phyloP scores from a whole-genome alignment of 768 basidiomycete genomes.

The Russula vinacea region DNA sequence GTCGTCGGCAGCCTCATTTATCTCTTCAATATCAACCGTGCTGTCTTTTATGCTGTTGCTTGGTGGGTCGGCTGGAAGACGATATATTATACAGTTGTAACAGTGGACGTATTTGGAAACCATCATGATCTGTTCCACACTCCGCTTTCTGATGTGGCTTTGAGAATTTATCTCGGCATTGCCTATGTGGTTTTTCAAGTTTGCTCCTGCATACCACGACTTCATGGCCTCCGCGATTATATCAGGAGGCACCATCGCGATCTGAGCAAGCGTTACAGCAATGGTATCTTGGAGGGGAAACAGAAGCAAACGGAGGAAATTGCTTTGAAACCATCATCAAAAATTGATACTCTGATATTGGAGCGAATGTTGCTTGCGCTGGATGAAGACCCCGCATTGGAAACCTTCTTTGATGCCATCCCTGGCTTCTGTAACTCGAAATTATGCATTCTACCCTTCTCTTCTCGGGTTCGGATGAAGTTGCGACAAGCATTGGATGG shows the following conservation, averaged over 20 bases:
- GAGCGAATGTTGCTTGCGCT: not conserved
- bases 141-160: not conserved
- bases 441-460: not conserved
- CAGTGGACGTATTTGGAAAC: not conserved
- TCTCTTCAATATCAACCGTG: not conserved
- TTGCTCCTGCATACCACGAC: not conserved
- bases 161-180: not conserved
- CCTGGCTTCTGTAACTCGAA: slow-evolving; percentile 13
- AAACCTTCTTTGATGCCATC: slow-evolving; percentile 8
- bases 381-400: slow-evolving; percentile 1
- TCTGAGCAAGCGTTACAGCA: not conserved
- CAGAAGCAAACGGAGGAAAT: not conserved
- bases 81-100: not conserved
- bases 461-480: not conserved
- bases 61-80: not conserved
- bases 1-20: not conserved
- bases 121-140: not conserved
- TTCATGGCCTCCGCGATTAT: not conserved
- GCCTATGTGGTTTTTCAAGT: not conserved
- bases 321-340: not conserved
- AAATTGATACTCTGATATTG: not conserved
- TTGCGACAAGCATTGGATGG: not conserved
- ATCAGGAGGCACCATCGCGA: not conserved
- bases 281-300: not conserved
- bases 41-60: not conserved